Evolutionary conservation across 164 flowering plant species (phyloP).

Genomic region (Kalanchoe fedtschenkoi): DNA sequence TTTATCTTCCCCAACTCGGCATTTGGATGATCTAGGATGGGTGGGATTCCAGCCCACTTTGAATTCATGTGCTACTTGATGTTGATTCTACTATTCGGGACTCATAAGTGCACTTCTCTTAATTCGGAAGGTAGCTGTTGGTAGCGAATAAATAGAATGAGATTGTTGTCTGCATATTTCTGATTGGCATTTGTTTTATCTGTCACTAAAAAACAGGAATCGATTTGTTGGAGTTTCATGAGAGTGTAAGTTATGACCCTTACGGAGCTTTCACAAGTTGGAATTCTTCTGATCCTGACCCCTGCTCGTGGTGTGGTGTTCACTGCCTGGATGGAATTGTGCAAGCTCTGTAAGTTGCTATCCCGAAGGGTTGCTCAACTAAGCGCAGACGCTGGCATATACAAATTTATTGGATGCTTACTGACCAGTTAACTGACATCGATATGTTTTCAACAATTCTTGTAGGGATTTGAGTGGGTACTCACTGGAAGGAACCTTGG

Average conservation of each 20-base stretch:
- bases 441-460: neutral
- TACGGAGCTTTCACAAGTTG: slow-evolving; percentile 11
- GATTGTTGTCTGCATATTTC: neutral
- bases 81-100: slow-evolving; percentile 4
- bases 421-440: neutral
- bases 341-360: slow-evolving; percentile 10
- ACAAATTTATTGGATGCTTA: neutral
- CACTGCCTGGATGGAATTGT: slow-evolving; percentile 11
- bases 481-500: slow-evolving; percentile 11
- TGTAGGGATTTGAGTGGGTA: slow-evolving; percentile 12
- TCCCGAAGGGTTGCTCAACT: neutral
- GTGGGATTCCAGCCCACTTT: neutral
- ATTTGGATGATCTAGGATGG: slow-evolving; percentile 4
- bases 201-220: slow-evolving; percentile 6
- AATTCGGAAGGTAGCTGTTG: slow-evolving; percentile 9
- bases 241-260: slow-evolving; percentile 9
- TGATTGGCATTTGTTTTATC: neutral
- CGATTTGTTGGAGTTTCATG: slow-evolving; percentile 10
- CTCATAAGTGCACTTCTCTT: slow-evolving; percentile 6
- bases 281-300: slow-evolving; percentile 11
- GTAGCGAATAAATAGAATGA: neutral
- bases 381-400: neutral
- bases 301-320: slow-evolving; percentile 13
- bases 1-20: neutral
- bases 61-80: neutral